A percentile compares a stretch with the other conserved stretches of the same genome.
Conservation (phyloP, 2,329 filamentous ascomycete genomes). For the Bretziella fagacearum region DNA sequence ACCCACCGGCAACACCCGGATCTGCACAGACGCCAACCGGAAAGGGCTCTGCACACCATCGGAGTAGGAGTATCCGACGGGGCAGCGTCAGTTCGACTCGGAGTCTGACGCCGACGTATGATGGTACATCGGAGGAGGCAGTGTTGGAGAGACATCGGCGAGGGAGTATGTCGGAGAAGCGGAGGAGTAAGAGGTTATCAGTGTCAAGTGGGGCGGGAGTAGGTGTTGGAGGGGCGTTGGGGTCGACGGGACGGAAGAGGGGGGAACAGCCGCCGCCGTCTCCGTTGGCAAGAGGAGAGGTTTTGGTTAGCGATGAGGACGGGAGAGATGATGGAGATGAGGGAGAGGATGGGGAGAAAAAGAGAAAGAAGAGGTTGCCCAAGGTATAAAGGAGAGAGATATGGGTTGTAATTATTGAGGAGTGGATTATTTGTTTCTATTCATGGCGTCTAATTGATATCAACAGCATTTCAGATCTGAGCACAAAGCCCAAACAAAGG, state of each 20-base stretch:
- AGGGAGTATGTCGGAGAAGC: slow-evolving; percentile 11
- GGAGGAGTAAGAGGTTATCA: slow-evolving; percentile 10
- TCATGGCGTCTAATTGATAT: too few relatives aligned
- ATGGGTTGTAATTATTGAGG: neutral
- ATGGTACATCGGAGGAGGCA: slow-evolving; percentile 23
- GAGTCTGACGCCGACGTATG: slow-evolving; percentile 32
- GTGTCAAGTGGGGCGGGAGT: slow-evolving; percentile 6
- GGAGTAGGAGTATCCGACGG: slow-evolving; percentile 36
- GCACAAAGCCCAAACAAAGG: too few relatives aligned
- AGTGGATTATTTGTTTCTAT: neutral
- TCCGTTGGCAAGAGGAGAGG: slow-evolving; percentile 11
- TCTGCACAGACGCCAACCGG: neutral
- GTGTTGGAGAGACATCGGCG: slow-evolving; percentile 16
- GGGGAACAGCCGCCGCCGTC: slow-evolving; percentile 2
- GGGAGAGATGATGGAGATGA: neutral
- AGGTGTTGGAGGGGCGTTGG: too few relatives aligned
- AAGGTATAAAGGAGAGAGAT: neutral
- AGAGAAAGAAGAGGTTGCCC: slow-evolving; percentile 3
- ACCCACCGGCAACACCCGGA: neutral
- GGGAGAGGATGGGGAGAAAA: neutral
- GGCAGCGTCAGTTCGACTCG: slow-evolving; percentile 35
- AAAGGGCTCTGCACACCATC: slow-evolving; percentile 25
- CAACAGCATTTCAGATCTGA: too few relatives aligned
- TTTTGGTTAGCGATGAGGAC: neutral
- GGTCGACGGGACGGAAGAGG: slow-evolving; percentile 5